Percentiles rank a stretch among this genome's conserved stretches.
Evolutionary conservation across 2,329 filamentous ascomycete genomes (phyloP).

Genomic region (Microthyrium microscopicum): DNA sequence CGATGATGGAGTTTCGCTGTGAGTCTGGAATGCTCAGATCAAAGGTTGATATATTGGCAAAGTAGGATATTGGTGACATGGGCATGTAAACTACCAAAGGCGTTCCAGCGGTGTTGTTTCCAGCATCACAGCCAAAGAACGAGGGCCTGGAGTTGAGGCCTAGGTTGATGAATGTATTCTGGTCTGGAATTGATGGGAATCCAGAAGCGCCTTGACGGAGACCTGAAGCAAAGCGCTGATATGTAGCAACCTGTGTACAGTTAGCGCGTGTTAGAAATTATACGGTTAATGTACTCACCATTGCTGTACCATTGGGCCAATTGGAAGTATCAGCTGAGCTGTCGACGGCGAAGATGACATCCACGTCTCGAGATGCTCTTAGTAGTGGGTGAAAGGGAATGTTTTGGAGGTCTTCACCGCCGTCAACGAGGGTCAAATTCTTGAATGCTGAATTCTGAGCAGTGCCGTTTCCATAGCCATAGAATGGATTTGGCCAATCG

Average conservation of each 20-base stretch:
- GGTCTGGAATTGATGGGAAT: constrained; percentile 57
- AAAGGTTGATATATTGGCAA: constrained; percentile 70
- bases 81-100: constrained; percentile 80
- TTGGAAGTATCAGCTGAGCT: constrained; percentile 53
- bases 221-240: too few relatives aligned
- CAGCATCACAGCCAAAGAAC: constrained; percentile 63
- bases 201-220: constrained; percentile 49
- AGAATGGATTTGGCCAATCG: constrained; percentile 66
- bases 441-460: constrained; percentile 38
- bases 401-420: constrained; percentile 63
- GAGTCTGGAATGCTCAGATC: constrained; percentile 43
- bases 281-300: constrained; percentile 64
- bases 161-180: constrained; percentile 63
- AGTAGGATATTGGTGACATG: constrained; percentile 61
- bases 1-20: constrained; percentile 63
- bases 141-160: constrained; percentile 58
- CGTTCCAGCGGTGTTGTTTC: constrained; percentile 40
- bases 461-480: constrained; percentile 39
- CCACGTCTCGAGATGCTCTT: constrained; percentile 52
- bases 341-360: constrained; percentile 70
- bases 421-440: constrained; percentile 57
- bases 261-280: constrained; percentile 51
- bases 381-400: constrained; percentile 64
- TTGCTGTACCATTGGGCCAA: constrained; percentile 64
- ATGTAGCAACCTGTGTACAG: constrained; percentile 32